Evolutionary conservation across 768 basidiomycete genomes (phyloP), one percentile per base, ranked within the genome.

Genomic region (Dioszegia crocea): DNA sequence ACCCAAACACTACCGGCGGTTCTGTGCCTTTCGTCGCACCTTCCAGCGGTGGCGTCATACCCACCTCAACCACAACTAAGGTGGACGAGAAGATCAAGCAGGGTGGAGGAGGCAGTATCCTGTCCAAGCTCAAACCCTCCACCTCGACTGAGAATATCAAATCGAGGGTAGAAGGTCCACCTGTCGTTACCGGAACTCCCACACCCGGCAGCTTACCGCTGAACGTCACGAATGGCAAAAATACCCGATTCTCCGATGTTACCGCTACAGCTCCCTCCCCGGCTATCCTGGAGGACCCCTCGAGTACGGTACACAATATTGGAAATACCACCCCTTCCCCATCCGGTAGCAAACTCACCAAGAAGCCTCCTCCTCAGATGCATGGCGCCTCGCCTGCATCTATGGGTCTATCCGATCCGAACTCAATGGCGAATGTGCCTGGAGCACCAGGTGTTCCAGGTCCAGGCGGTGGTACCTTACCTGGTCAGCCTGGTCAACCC

Each of bases 201-300:
- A 24, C 17, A 10, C 23, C 33, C 14, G 61, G 43, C 2, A 54
- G 56, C 30, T 38, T 47, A 3, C 46, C 48, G 14, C 65, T 63
- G 11, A 43, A 49, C 14, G 48, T 33, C 21, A 48, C 44, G 14
- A 48, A 41, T 26, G 62, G 45, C 51, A 68, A 68, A 39, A 30
- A 64, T 19, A 71, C 70, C 12, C 33, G 70, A 19, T 66, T 71
- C 52, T 63, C 67, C 41, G 67, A 71, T 60, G 67, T 66, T 23
- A 49, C 46, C 3, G 39, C 29, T 27, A 49, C 51, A 11, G 26
- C 45, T 14, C 24, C 38, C 1, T 33, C 57, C 9, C 31, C 57
- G 4, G 26, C 54, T 9, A 3, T 39, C 3, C 9, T 10, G 14
- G 53, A 55, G 24, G 41, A 16, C 1, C n/a, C n/a, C n/a, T 16